Conservation (phyloP, 805 yeast species). For the Lachancea fermentati region DNA sequence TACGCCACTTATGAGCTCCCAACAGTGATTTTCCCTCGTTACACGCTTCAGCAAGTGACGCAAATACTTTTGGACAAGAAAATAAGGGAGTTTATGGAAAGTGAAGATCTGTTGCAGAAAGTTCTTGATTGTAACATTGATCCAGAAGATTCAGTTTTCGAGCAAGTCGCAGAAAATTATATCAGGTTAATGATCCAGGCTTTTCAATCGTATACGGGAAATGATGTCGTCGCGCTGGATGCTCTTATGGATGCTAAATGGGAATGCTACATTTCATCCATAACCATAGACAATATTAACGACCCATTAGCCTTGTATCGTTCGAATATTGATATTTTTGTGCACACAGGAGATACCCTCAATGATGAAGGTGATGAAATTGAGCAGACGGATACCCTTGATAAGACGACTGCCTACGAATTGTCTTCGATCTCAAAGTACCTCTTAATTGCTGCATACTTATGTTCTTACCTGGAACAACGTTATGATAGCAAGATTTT, state of each 20-base stretch:
- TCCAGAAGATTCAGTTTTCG: constrained; percentile 9
- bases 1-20: constrained; percentile 27
- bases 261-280: constrained; percentile 18
- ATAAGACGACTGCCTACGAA: constrained; percentile 33
- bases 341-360: constrained; percentile 32
- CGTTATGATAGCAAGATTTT: constrained; percentile 64
- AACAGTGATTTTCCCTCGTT: constrained; percentile 28
- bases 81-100: constrained; percentile 14
- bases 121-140: constrained; percentile 11
- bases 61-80: constrained; percentile 18
- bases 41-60: constrained; percentile 20
- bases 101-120: constrained; percentile 8
- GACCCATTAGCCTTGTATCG: constrained; percentile 30
- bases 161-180: constrained; percentile 17
- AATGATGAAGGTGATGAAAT: constrained; percentile 11
- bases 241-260: constrained; percentile 31
- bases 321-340: constrained; percentile 26
- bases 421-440: constrained; percentile 60
- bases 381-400: constrained; percentile 10
- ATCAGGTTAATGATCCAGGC: constrained; percentile 28
- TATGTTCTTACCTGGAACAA: constrained; percentile 74
- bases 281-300: constrained; percentile 17
- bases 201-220: constrained; percentile 31
- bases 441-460: constrained; percentile 72
- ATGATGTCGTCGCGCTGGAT: constrained; percentile 21